These are phyloP conservation scores for Cercophora scortea DNA, from an alignment of 495 filamentous ascomycete species.

Conservation along the genomic window DNA sequence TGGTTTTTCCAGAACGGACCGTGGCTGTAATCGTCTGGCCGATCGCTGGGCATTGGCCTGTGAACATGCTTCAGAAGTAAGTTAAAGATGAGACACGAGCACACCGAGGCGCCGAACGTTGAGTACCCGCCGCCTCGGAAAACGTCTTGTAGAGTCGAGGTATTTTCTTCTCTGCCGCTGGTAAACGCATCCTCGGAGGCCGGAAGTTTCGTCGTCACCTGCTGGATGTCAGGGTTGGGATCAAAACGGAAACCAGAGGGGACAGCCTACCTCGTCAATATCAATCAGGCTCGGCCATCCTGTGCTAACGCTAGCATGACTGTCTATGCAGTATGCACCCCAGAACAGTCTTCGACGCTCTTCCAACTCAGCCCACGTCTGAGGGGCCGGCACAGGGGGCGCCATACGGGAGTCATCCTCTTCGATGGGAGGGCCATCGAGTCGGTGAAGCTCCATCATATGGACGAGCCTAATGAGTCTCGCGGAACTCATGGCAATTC, in stretches of 20 bases:
- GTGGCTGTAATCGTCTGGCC: constrained; percentile 28
- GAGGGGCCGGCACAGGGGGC: constrained; percentile 27
- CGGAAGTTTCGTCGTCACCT: constrained; percentile 41
- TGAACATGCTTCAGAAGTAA: constrained; percentile 34
- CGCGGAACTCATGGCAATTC: constrained; percentile 37
- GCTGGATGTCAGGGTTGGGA: too few relatives aligned
- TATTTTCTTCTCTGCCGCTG: constrained; percentile 23
- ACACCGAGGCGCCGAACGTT: constrained; percentile 28
- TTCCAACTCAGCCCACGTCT: constrained; percentile 42
- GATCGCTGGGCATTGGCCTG: constrained; percentile 28
- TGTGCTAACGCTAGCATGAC: constrained; percentile 37
- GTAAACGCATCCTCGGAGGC: constrained; percentile 34
- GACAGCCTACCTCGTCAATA: constrained; percentile 22
- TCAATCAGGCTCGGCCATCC: constrained; percentile 42
- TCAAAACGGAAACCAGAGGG: not conserved
- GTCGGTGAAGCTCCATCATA: constrained; percentile 42
- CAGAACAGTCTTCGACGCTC: constrained; percentile 46
- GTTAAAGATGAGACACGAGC: constrained; percentile 34
- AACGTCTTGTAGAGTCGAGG: constrained; percentile 24
- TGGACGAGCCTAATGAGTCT: constrained; percentile 29
- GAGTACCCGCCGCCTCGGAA: constrained; percentile 31
- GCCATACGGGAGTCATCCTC: constrained; percentile 24
- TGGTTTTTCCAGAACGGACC: constrained; percentile 40
- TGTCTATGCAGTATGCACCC: constrained; percentile 43
- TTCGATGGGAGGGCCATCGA: constrained; percentile 25